Base-by-base conservation (phyloP, 805 yeast genomes). In the Grigorovia humatica region DNA sequence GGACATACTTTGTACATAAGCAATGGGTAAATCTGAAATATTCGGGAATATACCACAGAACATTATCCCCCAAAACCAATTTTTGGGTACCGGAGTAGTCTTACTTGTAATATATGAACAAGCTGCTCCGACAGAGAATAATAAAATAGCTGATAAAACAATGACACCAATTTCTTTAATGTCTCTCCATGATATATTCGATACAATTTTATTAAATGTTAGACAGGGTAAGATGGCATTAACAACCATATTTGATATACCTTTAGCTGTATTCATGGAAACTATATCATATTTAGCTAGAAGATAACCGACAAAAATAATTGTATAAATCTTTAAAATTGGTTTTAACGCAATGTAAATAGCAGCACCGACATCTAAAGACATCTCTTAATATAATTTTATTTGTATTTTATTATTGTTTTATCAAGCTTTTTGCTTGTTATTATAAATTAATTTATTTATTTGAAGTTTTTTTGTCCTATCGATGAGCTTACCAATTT, bases 331-430 rank as follows among this genome's bases (percentile, higher is more conserved):
- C 67, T 88, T 88, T 68, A 87, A 75, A 52, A 88, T 82, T n/a
- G 96, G 96, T 70, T 87, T 88, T 51, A 84, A 82, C 0, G 95
- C 80, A 23, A 87, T 76, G 69, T 84, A 88, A 6, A 88, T 83
- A 41, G 87, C 80, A 43, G 75, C 74, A 17, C 93, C 91, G 35
- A 83, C 58, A 29, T 55, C 55, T 23, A 66, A 30, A 12, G 51
- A 11, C 55, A 53, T 52, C 19, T 40, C 45, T 15, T 23, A 18
- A 11, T 20, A 42, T 11, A 23, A 15, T 18, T 51, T 52, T 55
- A 54, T 56, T 50, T 32, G 11, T 32, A 32, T 32, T 32, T 23
- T 23, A 23, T 23, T 23, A 23, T n/a, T 23, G 27, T 3, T 23
- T 23, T 23, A 23, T 23, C 27, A 23, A 23, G 27, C 27, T 23